Conservation (phyloP, 495 filamentous ascomycete genomes). For the Elasticomyces elasticus region DNA sequence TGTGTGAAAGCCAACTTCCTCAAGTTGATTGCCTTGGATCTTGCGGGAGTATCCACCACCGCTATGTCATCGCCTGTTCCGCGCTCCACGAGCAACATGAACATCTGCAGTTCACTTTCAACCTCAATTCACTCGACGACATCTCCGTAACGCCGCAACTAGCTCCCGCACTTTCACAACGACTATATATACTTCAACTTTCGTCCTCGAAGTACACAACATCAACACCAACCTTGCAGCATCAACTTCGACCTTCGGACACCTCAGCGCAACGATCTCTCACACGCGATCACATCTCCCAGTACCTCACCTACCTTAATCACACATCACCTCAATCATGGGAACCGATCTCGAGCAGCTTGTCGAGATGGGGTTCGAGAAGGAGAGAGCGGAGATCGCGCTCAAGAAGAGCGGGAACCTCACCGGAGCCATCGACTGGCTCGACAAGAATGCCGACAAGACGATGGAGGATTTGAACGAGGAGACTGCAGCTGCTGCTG, state of each 20-base stretch:
- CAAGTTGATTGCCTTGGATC: no score
- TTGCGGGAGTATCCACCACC: neutral
- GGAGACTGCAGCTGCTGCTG: conserved; percentile 44
- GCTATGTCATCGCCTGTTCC: neutral
- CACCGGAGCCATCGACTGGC: conserved; percentile 70
- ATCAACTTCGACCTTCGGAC: neutral
- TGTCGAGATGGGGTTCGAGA: conserved; percentile 91
- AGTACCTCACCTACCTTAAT: neutral
- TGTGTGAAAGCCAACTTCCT: no score
- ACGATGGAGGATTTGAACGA: conserved; percentile 65
- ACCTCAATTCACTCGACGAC: neutral
- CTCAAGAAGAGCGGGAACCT: conserved; percentile 65
- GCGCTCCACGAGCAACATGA: neutral
- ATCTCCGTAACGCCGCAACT: neutral
- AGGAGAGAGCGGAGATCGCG: conserved; percentile 67
- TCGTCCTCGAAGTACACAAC: conserved; percentile 13
- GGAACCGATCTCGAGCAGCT: conserved; percentile 69
- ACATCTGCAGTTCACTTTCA: neutral
- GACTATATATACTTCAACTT: conserved; percentile 15
- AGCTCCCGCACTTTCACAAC: neutral
- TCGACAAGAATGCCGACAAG: conserved; percentile 80
- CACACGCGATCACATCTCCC: neutral
- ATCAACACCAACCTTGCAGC: conserved; percentile 1
- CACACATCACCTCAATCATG: conserved; percentile 41
- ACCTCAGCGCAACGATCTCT: neutral